These are phyloP conservation scores for Musa beccarii DNA, from an alignment of 176 grass and related monocot genomes.

Conservation along the genomic window DNA sequence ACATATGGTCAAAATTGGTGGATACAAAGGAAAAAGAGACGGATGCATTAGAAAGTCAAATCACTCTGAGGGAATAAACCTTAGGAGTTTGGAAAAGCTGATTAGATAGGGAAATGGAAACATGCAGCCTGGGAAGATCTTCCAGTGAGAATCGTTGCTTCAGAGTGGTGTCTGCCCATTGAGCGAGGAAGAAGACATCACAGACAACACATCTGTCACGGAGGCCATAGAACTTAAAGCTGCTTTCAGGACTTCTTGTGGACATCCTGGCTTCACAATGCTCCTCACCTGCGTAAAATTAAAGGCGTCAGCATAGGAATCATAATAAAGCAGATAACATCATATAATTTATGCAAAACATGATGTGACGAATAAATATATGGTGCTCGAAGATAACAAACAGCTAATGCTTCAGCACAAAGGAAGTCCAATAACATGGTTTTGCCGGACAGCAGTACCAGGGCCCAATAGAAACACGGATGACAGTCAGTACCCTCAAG, in stretches of 20 bases:
- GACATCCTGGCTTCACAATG: conserved; percentile 97
- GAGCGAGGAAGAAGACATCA: conserved; percentile 64
- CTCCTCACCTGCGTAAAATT: conserved; percentile 53
- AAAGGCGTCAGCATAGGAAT: not conserved
- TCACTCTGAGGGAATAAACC: not conserved
- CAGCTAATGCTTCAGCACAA: too few relatives aligned
- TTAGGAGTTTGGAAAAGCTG: not conserved
- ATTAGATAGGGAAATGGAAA: too few relatives aligned
- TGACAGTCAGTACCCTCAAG: too few relatives aligned
- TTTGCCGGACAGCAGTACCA: too few relatives aligned
- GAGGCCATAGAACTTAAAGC: conserved; percentile 76
- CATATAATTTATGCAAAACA: not conserved
- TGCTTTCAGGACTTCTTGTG: conserved; percentile 88
- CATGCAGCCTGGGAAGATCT: not conserved
- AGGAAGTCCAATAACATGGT: too few relatives aligned
- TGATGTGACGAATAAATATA: too few relatives aligned
- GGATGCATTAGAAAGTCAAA: not conserved
- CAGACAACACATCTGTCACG: conserved; percentile 66
- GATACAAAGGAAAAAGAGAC: not conserved
- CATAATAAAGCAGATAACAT: not conserved
- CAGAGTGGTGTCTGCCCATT: conserved; percentile 30
- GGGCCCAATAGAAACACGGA: too few relatives aligned
- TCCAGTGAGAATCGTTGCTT: conserved; percentile 1
- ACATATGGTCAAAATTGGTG: not conserved
- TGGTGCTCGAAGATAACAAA: too few relatives aligned